Conservation (phyloP, 805 yeast species). For the Hanseniaspora occidentalis region DNA sequence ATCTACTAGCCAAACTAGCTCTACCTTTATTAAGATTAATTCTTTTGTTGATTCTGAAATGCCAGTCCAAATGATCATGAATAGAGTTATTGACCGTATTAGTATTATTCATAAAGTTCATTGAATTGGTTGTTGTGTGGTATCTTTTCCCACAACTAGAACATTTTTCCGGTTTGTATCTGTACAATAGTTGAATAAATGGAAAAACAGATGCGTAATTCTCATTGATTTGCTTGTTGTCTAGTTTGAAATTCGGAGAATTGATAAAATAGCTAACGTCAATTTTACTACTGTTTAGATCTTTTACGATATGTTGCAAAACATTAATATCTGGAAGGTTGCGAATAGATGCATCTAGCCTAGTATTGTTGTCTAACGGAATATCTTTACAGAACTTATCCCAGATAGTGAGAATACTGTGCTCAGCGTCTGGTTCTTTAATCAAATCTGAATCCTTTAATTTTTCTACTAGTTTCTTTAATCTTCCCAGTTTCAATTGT, state of each 20-base stretch:
- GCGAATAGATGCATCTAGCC: slow-evolving; percentile 2
- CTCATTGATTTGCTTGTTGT: slow-evolving; percentile 24
- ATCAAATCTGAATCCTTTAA: not conserved
- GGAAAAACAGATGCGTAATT: slow-evolving; percentile 17
- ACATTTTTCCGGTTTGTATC: slow-evolving; percentile 62
- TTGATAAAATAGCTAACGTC: slow-evolving; percentile 11
- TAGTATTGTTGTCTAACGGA: not conserved
- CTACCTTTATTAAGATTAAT: slow-evolving; percentile 26
- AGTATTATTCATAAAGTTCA: slow-evolving; percentile 26
- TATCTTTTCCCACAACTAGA: slow-evolving; percentile 84
- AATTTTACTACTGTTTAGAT: slow-evolving; percentile 3
- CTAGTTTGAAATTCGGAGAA: slow-evolving; percentile 19
- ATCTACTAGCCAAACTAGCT: slow-evolving; percentile 63
- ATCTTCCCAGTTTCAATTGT: not conserved
- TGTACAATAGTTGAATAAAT: slow-evolving; percentile 19
- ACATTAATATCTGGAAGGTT: slow-evolving; percentile 2
- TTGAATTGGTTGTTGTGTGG: slow-evolving; percentile 44
- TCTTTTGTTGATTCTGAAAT: slow-evolving; percentile 79
- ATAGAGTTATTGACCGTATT: not conserved
- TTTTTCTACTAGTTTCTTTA: not conserved
- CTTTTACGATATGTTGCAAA: slow-evolving; percentile 3
- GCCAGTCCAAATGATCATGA: slow-evolving; percentile 80
- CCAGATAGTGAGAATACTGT: not conserved
- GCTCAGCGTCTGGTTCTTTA: not conserved
- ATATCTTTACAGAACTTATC: not conserved